Percentiles rank a stretch among this genome's conserved stretches.
Evolutionary conservation across 2,329 filamentous ascomycete species (phyloP).

Genomic region (Ophiostoma novo-ulmi): DNA sequence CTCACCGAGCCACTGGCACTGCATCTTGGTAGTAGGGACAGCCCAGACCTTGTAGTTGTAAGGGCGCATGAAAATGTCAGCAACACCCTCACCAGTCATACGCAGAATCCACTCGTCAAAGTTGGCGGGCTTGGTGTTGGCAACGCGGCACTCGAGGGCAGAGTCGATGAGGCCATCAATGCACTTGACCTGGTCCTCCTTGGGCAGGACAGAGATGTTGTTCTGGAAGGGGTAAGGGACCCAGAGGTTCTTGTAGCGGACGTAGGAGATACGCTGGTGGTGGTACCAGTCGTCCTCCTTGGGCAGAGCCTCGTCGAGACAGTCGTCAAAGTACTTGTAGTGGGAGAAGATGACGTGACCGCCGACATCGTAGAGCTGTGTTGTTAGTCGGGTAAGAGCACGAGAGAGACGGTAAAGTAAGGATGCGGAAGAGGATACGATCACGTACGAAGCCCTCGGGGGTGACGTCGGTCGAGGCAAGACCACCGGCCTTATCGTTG

Average conservation of each 20-base stretch:
- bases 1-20: constrained; percentile 97
- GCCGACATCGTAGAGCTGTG: constrained; percentile 93
- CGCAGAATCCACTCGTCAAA: constrained; percentile 98
- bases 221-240: constrained; percentile 99
- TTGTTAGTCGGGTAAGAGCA: not conserved
- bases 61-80: constrained; percentile 95
- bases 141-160: constrained; percentile 76
- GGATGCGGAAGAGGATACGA: constrained; percentile 13
- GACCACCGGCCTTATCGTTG: constrained; percentile 85
- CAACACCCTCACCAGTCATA: constrained; percentile 82
- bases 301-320: constrained; percentile 92
- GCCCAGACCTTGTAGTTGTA: constrained; percentile 99
- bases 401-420: not conserved
- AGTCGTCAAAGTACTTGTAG: constrained; percentile 99
- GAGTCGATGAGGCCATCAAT: constrained; percentile 96
- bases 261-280: constrained; percentile 98
- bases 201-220: constrained; percentile 97
- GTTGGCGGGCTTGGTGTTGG: constrained; percentile 87
- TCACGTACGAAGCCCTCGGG: constrained; percentile 91
- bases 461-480: constrained; percentile 91
- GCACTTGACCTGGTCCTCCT: constrained; percentile 92
- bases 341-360: constrained; percentile 99
- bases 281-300: constrained; percentile 93
- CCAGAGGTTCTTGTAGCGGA: constrained; percentile 94
- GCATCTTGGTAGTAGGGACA: constrained; percentile 98